Percentiles rank a stretch among this genome's conserved stretches.
Conservation (phyloP, 106 monocot genomes). For the Ottelia alismoides region DNA sequence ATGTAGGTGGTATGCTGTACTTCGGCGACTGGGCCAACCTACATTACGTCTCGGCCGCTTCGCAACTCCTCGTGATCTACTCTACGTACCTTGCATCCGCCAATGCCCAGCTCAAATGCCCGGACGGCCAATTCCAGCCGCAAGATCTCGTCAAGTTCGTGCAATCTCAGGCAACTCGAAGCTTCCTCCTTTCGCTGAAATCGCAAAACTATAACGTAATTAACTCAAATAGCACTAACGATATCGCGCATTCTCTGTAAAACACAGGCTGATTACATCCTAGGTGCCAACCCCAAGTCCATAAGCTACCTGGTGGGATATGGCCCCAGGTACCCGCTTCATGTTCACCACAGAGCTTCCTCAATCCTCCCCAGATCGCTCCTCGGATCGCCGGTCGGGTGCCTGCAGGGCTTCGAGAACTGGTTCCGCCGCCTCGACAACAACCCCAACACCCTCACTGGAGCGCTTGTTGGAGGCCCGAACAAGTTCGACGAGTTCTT, state of each 20-base stretch:
- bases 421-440: constrained; percentile 28
- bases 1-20: constrained; percentile 56
- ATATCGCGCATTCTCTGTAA: no score
- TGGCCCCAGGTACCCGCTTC: constrained; percentile 19
- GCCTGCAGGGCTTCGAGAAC: constrained; percentile 48
- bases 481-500: constrained; percentile 45
- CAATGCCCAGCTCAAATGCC: constrained; percentile 44
- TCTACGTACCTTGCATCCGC: constrained; percentile 33
- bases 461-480: constrained; percentile 91
- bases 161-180: no score
- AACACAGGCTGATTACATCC: constrained; percentile 87
- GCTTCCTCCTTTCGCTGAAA: no score
- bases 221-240: no score
- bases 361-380: constrained; percentile 25
- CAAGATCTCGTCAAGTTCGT: constrained; percentile 48
- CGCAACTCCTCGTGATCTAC: constrained; percentile 57
- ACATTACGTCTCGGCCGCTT: constrained; percentile 57
- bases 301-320: constrained; percentile 85
- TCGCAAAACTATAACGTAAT: no score
- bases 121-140: constrained; percentile 46
- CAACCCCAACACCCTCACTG: constrained; percentile 59
- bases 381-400: constrained; percentile 35
- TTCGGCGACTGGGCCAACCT: constrained; percentile 77
- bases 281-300: constrained; percentile 73
- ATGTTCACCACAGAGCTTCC: constrained; percentile 41